phyloP scores from a whole-genome alignment of 2,329 filamentous ascomycete species.

The Plectosphaerella cucumerina region DNA sequence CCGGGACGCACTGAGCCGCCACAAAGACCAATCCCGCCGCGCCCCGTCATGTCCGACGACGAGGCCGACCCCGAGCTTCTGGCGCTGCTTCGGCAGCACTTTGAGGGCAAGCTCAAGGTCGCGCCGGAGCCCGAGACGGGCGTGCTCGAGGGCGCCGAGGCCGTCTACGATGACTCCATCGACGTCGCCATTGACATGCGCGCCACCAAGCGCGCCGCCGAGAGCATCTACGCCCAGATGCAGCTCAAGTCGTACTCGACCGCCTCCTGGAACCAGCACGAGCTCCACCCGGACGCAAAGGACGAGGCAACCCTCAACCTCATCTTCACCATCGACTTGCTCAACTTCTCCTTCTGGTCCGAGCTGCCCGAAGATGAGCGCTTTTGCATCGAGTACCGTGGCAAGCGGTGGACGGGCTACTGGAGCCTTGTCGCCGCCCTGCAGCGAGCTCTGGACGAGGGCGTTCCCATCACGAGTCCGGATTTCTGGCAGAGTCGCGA shows the following conservation, averaged over 20 bases:
- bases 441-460: conserved; percentile 84
- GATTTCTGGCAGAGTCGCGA: conserved; percentile 79
- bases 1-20: not conserved
- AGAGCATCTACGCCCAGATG: conserved; percentile 77
- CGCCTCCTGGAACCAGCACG: conserved; percentile 80
- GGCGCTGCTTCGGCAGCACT: conserved; percentile 76
- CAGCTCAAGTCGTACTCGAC: conserved; percentile 78
- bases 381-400: conserved; percentile 79
- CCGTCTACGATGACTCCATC: conserved; percentile 86
- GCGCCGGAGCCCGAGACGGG: conserved; percentile 68
- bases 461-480: conserved; percentile 84
- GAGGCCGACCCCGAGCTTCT: conserved; percentile 86
- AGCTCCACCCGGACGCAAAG: conserved; percentile 73
- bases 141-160: conserved; percentile 77
- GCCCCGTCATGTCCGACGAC: conserved; percentile 74
- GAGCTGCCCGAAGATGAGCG: conserved; percentile 63
- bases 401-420: conserved; percentile 85
- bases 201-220: conserved; percentile 77
- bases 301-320: conserved; percentile 81
- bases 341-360: conserved; percentile 98
- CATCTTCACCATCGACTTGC: conserved; percentile 93
- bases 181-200: conserved; percentile 86
- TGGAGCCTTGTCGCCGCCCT: conserved; percentile 88
- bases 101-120: conserved; percentile 55
- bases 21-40: not conserved